Percentiles rank a stretch among this genome's conserved stretches.
phyloP scores from a whole-genome alignment of 257 asterid species.

The Forsythia viridissima region DNA sequence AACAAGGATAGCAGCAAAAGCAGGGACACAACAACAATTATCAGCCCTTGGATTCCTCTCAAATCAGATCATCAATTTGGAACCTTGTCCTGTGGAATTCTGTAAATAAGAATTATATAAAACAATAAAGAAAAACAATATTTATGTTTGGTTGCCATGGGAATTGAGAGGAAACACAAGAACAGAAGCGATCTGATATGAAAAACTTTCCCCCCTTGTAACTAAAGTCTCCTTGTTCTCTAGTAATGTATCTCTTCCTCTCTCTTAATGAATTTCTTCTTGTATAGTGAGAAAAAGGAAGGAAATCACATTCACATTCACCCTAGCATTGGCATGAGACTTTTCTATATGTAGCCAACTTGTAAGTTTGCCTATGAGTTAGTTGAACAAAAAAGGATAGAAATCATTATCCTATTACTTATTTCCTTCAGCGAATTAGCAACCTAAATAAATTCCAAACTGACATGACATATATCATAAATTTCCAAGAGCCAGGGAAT shows the following conservation, averaged over 20 bases:
- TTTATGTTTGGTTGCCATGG: conserved; percentile 7
- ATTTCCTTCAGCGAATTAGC: background rate
- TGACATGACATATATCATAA: background rate
- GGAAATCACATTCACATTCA: background rate
- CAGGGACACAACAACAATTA: conserved; percentile 10
- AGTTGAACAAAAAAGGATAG: background rate
- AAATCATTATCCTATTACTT: background rate
- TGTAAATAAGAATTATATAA: conserved; percentile 16
- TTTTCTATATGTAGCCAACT: background rate
- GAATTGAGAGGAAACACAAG: conserved; percentile 13
- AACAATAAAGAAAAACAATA: background rate
- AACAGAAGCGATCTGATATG: background rate
- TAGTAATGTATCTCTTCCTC: background rate
- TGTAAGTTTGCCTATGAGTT: background rate
- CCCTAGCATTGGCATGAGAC: background rate
- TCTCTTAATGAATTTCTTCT: background rate
- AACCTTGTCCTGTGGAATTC: background rate
- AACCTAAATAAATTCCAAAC: conserved; percentile 5
- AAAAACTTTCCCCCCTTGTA: background rate
- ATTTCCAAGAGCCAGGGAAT: background rate
- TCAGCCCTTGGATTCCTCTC: background rate
- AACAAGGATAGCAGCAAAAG: background rate
- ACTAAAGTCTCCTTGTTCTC: background rate
- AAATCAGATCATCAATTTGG: conserved; percentile 1
- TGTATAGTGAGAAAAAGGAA: background rate